Conservation (phyloP, 2,329 filamentous ascomycete genomes). For the Aureobasidium mangrovei region DNA sequence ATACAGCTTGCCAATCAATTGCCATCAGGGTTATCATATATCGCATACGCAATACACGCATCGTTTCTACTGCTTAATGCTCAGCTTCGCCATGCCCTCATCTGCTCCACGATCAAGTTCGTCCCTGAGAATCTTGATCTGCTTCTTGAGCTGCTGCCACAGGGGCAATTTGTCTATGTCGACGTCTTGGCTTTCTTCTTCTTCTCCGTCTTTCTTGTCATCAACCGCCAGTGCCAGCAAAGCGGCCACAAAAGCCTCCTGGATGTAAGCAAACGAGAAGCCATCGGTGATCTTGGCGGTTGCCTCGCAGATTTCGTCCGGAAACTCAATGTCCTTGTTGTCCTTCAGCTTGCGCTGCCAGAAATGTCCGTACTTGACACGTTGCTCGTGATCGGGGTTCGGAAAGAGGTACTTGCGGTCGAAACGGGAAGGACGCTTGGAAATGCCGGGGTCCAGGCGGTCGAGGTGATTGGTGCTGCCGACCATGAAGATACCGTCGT, state of each 20-base stretch:
- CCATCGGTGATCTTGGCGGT: conserved; percentile 52
- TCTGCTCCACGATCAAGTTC: conserved; percentile 38
- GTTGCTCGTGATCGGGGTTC: conserved; percentile 29
- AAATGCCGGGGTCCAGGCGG: conserved; percentile 32
- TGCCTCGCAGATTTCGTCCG: conserved; percentile 29
- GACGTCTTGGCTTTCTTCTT: conserved; percentile 23
- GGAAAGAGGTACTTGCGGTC: conserved; percentile 41
- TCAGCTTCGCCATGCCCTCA: neutral
- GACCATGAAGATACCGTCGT: conserved; percentile 36
- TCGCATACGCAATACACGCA: too few species aligned
- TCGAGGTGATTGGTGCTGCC: conserved; percentile 34
- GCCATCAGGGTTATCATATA: too few species aligned
- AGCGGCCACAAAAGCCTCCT: conserved; percentile 58
- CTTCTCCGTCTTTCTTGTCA: conserved; percentile 19
- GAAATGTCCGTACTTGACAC: conserved; percentile 35
- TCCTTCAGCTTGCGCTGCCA: conserved; percentile 35
- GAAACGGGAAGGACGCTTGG: conserved; percentile 39
- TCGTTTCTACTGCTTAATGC: too few species aligned
- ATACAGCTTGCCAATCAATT: too few species aligned
- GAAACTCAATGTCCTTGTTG: conserved; percentile 21
- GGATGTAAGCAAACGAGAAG: conserved; percentile 61
- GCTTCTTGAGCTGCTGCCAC: conserved; percentile 56
- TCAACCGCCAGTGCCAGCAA: conserved; percentile 43
- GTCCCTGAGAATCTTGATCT: conserved; percentile 51
- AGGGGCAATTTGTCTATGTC: conserved; percentile 45